A percentile compares a stretch with the other conserved stretches of the same genome.
phyloP scores from a whole-genome alignment of 177 flowering plant genomes.

The Vitis hybrid region DNA sequence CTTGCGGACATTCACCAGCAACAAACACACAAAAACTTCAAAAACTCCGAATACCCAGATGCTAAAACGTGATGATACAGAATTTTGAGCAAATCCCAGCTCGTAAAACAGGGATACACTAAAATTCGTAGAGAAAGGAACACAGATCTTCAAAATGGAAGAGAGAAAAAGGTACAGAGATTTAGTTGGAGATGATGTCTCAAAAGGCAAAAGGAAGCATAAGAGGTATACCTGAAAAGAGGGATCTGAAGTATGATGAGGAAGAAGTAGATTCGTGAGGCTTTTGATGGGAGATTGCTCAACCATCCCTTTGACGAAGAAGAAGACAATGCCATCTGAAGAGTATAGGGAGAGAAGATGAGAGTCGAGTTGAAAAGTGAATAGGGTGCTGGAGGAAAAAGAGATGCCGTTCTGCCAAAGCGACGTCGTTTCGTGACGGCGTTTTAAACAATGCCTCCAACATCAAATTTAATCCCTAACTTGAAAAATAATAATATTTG shows the following conservation, averaged over 20 bases:
- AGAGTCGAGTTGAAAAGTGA: not conserved
- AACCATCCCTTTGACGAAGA: constrained; percentile 41
- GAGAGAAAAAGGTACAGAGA: not conserved
- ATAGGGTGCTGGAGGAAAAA: not conserved
- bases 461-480: no score
- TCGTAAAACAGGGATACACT: no score
- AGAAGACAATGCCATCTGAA: not conserved
- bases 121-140: no score
- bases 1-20: not conserved
- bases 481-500: no score
- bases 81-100: no score
- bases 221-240: constrained; percentile 62
- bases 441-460: no score
- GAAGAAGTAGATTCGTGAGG: constrained; percentile 65
- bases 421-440: no score
- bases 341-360: not conserved
- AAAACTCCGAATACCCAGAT: constrained; percentile 1
- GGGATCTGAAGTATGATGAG: constrained; percentile 86
- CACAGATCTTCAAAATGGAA: no score
- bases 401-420: no score
- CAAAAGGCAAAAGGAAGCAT: not conserved
- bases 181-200: not conserved
- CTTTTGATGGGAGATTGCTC: constrained; percentile 35
- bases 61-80: constrained; percentile 1
- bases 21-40: not conserved